Conservation (phyloP, 352 stramenopile species). For the Phytophthora fragariae region DNA sequence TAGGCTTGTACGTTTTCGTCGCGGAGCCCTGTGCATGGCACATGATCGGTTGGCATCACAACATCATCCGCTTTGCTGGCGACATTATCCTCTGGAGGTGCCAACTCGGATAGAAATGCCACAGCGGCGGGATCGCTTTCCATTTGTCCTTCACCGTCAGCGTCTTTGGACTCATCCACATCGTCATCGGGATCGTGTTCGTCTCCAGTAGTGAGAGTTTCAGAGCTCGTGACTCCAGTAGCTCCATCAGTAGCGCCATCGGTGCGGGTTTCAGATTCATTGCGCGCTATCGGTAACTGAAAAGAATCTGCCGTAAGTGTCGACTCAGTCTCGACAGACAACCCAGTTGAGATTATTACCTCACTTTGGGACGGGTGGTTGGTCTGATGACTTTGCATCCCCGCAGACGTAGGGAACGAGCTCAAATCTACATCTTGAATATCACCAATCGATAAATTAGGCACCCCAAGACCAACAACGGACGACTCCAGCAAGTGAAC, state of each 20-base stretch:
- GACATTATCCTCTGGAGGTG: conserved; percentile 14
- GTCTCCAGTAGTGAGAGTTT: neutral
- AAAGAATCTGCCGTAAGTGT: conserved; percentile 22
- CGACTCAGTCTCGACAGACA: conserved; percentile 12
- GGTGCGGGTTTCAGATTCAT: conserved; percentile 9
- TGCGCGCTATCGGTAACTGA: conserved; percentile 4
- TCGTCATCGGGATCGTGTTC: conserved; percentile 9
- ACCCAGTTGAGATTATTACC: conserved; percentile 3
- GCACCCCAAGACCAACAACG: conserved; percentile 41
- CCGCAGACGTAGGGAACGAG: conserved; percentile 44
- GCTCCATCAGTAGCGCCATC: neutral
- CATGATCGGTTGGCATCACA: conserved; percentile 41
- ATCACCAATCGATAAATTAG: conserved; percentile 63
- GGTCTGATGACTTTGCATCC: conserved; percentile 26
- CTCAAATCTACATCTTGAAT: conserved; percentile 71
- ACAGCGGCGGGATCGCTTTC: conserved; percentile 34
- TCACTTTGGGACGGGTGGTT: conserved; percentile 3
- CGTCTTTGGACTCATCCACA: conserved; percentile 16
- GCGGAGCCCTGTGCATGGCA: conserved; percentile 70
- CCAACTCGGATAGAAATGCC: conserved; percentile 39
- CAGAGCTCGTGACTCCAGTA: conserved; percentile 2
- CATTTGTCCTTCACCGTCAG: conserved; percentile 22
- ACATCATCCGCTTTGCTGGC: conserved; percentile 18
- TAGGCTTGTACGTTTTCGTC: conserved; percentile 72
- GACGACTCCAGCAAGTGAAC: conserved; percentile 48